These are phyloP conservation scores for Colletotrichum plurivorum DNA, from an alignment of 2,329 filamentous ascomycete genomes.

Conservation along the genomic window DNA sequence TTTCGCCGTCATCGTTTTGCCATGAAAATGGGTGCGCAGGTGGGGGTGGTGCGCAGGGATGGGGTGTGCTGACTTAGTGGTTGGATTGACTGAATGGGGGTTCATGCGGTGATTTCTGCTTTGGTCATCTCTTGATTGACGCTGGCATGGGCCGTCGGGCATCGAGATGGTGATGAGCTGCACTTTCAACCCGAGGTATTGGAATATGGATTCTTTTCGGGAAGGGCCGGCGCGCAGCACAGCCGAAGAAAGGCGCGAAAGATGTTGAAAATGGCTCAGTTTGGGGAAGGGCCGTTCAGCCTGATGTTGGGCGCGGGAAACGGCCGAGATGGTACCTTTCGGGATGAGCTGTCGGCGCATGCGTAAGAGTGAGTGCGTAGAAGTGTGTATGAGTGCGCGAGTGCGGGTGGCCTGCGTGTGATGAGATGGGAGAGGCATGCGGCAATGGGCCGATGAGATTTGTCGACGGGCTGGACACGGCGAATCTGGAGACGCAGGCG, in stretches of 20 bases:
- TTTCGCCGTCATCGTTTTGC: no score
- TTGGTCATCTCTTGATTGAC: background rate
- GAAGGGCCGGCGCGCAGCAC: constrained; percentile 5
- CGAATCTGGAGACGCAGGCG: constrained; percentile 10
- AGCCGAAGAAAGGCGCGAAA: background rate
- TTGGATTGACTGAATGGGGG: background rate
- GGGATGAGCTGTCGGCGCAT: background rate
- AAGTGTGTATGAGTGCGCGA: no score
- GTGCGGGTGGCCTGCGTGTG: no score
- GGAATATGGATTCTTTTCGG: constrained; percentile 18
- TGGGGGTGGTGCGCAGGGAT: no score
- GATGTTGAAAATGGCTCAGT: constrained; percentile 29
- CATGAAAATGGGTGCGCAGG: no score
- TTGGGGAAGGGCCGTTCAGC: constrained; percentile 24
- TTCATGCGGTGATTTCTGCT: constrained; percentile 3
- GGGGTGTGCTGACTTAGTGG: no score
- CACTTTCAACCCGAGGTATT: background rate
- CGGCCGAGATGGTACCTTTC: constrained; percentile 15
- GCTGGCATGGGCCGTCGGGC: background rate
- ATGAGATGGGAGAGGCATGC: background rate
- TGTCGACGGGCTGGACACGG: background rate
- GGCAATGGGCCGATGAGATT: constrained; percentile 17
- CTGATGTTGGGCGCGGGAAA: constrained; percentile 17
- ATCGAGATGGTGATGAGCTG: constrained; percentile 4
- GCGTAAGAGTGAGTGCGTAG: background rate